Conservation (phyloP, 176 grass and related monocot genomes). For the Aegilops umbellulata region DNA sequence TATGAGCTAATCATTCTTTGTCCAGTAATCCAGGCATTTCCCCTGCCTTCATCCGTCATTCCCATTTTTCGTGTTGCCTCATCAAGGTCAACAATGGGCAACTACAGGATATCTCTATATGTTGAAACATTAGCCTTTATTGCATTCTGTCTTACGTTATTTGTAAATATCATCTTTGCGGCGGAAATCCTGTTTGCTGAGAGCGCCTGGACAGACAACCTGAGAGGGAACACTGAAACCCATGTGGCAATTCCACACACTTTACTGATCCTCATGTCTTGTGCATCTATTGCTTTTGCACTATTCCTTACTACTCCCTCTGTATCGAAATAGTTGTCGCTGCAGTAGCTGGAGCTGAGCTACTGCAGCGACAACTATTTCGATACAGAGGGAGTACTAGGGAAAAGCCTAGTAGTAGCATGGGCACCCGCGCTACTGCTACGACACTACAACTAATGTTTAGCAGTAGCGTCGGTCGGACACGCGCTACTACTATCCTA, state of each 20-base stretch:
- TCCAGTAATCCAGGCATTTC: slow-evolving; percentile 69
- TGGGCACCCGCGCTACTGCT: too few species aligned
- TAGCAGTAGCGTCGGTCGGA: too few species aligned
- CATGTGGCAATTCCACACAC: slow-evolving; percentile 40
- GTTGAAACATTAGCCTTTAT: slow-evolving; percentile 50
- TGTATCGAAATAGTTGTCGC: too few species aligned
- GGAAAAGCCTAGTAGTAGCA: too few species aligned
- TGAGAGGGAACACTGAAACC: slow-evolving; percentile 53
- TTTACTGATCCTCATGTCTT: slow-evolving; percentile 53
- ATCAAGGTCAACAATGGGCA: slow-evolving; percentile 69
- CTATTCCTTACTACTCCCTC: too few species aligned
- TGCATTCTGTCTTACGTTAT: slow-evolving; percentile 59
- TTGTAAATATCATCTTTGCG: slow-evolving; percentile 69
- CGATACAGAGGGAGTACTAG: too few species aligned
- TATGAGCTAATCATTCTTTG: slow-evolving; percentile 64
- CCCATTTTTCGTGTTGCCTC: slow-evolving; percentile 68
- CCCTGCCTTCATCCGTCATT: slow-evolving; percentile 73
- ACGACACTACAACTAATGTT: too few species aligned
- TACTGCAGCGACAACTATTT: too few species aligned
- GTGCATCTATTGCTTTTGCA: slow-evolving; percentile 50
- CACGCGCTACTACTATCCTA: too few species aligned
- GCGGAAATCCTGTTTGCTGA: slow-evolving; percentile 76
- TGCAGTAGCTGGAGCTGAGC: too few species aligned
- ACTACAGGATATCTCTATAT: slow-evolving; percentile 48
- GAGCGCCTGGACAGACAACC: slow-evolving; percentile 65